A percentile compares a stretch with the other conserved stretches of the same genome.
Conservation (phyloP, 2,329 filamentous ascomycete genomes). For the Colletotrichum salicis region DNA sequence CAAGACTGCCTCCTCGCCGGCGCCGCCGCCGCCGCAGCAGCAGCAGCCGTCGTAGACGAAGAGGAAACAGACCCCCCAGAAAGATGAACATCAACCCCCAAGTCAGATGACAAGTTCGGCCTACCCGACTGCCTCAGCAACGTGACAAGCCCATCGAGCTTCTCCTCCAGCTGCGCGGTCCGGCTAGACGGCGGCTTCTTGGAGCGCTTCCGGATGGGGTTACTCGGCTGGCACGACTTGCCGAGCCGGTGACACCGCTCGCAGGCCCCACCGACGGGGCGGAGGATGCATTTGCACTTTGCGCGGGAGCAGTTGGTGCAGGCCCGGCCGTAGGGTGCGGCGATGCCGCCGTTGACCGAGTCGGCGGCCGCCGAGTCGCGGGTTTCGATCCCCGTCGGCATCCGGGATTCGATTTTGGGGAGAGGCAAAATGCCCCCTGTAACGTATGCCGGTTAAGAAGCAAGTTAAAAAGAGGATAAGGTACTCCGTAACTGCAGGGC, state of each 20-base stretch:
- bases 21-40: background rate
- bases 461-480: too few species aligned
- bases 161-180: slow-evolving; percentile 41
- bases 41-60: background rate
- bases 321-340: slow-evolving; percentile 53
- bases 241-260: slow-evolving; percentile 55
- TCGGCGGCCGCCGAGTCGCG: slow-evolving; percentile 23
- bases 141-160: slow-evolving; percentile 43
- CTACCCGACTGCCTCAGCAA: slow-evolving; percentile 39
- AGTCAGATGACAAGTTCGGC: background rate
- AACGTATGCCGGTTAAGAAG: background rate
- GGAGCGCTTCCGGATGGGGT: slow-evolving; percentile 44
- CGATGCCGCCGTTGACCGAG: slow-evolving; percentile 19
- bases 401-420: slow-evolving; percentile 22
- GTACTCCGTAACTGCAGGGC: background rate
- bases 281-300: slow-evolving; percentile 57
- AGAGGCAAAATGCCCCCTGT: background rate
- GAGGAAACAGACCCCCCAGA: background rate
- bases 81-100: slow-evolving; percentile 1
- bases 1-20: background rate
- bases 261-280: slow-evolving; percentile 42
- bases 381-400: slow-evolving; percentile 18
- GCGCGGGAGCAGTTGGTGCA: slow-evolving; percentile 55
- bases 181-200: slow-evolving; percentile 37
- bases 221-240: slow-evolving; percentile 52